These are phyloP conservation scores for Phaeotremella fagi DNA, from an alignment of 768 basidiomycete species.

Conservation along the genomic window DNA sequence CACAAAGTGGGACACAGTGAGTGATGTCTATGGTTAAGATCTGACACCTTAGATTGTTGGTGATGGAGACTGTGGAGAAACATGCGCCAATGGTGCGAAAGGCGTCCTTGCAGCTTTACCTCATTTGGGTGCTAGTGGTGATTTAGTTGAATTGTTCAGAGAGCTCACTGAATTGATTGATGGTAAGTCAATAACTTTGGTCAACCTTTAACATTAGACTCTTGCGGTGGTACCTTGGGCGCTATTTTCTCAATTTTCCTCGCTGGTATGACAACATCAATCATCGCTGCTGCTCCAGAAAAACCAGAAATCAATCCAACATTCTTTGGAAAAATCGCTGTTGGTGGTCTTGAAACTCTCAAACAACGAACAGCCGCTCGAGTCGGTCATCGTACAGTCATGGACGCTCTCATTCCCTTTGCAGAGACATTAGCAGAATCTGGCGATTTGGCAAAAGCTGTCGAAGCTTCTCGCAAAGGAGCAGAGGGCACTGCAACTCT, in stretches of 20 bases:
- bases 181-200: slow-evolving; percentile 17
- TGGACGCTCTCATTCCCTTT: slow-evolving; percentile 47
- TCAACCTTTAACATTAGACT: slow-evolving; percentile 20
- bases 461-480: slow-evolving; percentile 29
- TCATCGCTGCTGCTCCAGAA: slow-evolving; percentile 15
- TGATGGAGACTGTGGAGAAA: slow-evolving; percentile 46
- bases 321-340: slow-evolving; percentile 28
- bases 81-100: slow-evolving; percentile 41
- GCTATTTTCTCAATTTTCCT: slow-evolving; percentile 47
- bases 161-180: slow-evolving; percentile 43
- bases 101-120: slow-evolving; percentile 31
- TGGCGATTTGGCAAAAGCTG: slow-evolving; percentile 29
- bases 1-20: slow-evolving; percentile 43
- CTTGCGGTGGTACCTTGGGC: slow-evolving; percentile 44
- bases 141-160: slow-evolving; percentile 40
- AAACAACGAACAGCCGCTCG: slow-evolving; percentile 43
- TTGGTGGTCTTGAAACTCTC: slow-evolving; percentile 32
- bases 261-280: slow-evolving; percentile 37
- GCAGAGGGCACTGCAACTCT: slow-evolving; percentile 33
- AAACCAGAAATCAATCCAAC: slow-evolving; percentile 13
- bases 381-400: slow-evolving; percentile 45
- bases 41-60: slow-evolving; percentile 41
- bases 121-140: slow-evolving; percentile 32
- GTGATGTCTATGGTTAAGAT: slow-evolving; percentile 1
- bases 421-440: slow-evolving; percentile 31